A percentile compares a stretch with the other conserved stretches of the same genome.
Conservation (phyloP, 1,139 yeast species). For the Hemisphaericaspora subhashii region DNA sequence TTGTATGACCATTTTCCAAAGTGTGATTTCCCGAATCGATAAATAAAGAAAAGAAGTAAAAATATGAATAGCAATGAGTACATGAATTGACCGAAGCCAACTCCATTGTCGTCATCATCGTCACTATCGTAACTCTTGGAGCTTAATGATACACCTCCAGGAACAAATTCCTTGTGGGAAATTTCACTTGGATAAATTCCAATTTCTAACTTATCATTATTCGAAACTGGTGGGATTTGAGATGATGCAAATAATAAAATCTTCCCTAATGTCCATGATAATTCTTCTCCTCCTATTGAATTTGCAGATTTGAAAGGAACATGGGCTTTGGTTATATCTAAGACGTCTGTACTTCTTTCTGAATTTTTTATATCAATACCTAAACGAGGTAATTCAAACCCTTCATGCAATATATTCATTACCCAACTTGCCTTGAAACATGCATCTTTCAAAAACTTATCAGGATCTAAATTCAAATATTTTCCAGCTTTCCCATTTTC, state of each 20-base stretch:
- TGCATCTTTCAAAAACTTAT: conserved; percentile 55
- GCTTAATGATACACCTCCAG: conserved; percentile 28
- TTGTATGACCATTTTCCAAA: conserved; percentile 17
- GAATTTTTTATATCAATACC: conserved; percentile 29
- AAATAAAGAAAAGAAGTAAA: conserved; percentile 20
- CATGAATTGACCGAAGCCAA: conserved; percentile 8
- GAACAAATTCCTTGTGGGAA: conserved; percentile 40
- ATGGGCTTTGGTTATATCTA: conserved; percentile 33
- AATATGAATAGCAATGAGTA: conserved; percentile 21
- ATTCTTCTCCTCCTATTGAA: conserved; percentile 57
- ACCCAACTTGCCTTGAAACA: conserved; percentile 88
- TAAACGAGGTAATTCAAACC: conserved; percentile 69
- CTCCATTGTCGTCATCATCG: conserved; percentile 23
- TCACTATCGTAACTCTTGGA: conserved; percentile 18
- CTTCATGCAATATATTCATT: conserved; percentile 72
- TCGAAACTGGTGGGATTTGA: conserved; percentile 33
- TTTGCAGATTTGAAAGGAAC: conserved; percentile 63
- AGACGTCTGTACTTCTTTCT: conserved; percentile 15
- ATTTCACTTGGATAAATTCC: conserved; percentile 57
- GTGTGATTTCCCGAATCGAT: conserved; percentile 19
- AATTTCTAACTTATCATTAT: conserved; percentile 25
- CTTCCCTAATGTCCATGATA: conserved; percentile 70
- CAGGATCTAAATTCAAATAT: conserved; percentile 48
- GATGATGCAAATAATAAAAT: conserved; percentile 61
- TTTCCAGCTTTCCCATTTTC: conserved; percentile 51